A percentile compares a stretch with the other conserved stretches of the same genome.
Conservation (phyloP, 164 flowering plant genomes). For the Paratinospora sagittata region DNA sequence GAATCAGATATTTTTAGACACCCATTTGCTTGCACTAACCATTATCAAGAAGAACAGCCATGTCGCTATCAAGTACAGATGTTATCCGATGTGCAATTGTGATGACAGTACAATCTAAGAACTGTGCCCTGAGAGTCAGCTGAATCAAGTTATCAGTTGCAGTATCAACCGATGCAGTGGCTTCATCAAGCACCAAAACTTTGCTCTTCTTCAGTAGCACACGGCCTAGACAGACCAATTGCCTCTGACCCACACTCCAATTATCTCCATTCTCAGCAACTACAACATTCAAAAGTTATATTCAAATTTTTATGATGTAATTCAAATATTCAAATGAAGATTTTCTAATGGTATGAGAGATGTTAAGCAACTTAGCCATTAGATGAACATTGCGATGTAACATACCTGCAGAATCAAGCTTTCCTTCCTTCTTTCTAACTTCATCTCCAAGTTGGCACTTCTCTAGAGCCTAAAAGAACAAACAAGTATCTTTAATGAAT, state of each 20-base stretch:
- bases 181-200: too few species aligned
- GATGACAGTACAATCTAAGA: constrained; percentile 33
- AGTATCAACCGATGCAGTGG: too few species aligned
- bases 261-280: constrained; percentile 48
- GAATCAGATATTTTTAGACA: too few species aligned
- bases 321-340: too few species aligned
- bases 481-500: neutral
- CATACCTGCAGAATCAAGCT: constrained; percentile 37
- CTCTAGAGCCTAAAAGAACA: constrained; percentile 36
- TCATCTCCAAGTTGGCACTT: too few species aligned
- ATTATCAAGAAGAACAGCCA: constrained; percentile 27
- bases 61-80: constrained; percentile 38
- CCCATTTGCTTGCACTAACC: constrained; percentile 17
- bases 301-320: neutral
- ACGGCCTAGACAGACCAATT: constrained; percentile 45
- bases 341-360: neutral
- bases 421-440: constrained; percentile 31
- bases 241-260: constrained; percentile 64
- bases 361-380: neutral
- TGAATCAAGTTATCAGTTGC: too few species aligned
- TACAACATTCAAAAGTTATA: constrained; percentile 8
- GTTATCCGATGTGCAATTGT: constrained; percentile 46
- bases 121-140: constrained; percentile 31
- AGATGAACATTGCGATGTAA: neutral
- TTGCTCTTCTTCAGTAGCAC: constrained; percentile 42